Evolutionary conservation across 306 rosid species (phyloP).

Genomic region (Corylus americana): DNA sequence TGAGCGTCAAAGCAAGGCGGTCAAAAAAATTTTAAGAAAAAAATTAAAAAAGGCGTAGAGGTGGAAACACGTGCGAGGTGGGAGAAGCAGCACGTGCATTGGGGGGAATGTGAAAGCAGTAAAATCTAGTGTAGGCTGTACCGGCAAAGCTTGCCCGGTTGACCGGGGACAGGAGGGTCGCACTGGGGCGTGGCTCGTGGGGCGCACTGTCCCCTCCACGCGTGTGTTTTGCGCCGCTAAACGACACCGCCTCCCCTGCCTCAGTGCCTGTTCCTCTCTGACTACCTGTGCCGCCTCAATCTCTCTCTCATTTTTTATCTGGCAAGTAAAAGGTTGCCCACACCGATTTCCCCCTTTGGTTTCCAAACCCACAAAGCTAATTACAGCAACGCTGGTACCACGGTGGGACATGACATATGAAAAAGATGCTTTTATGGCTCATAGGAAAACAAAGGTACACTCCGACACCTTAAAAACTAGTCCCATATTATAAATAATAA

Average conservation of each 20-base stretch:
- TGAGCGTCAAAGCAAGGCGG: conserved; percentile 4
- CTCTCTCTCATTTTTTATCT: too few species aligned
- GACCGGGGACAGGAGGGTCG: conserved; percentile 77
- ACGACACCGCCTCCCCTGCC: conserved; percentile 28
- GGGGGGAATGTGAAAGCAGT: conserved; percentile 7
- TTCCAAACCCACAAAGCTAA: too few species aligned
- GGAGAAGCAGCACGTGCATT: conserved; percentile 30
- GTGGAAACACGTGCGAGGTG: conserved; percentile 66
- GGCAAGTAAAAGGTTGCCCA: too few species aligned
- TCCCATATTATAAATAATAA: too few species aligned
- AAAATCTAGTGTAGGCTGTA: neutral
- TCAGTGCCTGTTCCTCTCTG: conserved; percentile 14
- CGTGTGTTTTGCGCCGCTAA: conserved; percentile 30
- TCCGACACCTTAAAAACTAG: too few species aligned
- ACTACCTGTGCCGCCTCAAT: conserved; percentile 9
- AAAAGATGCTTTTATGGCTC: neutral
- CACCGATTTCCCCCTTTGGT: too few species aligned
- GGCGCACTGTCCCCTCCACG: conserved; percentile 40
- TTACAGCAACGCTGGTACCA: too few species aligned
- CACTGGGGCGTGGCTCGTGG: conserved; percentile 41
- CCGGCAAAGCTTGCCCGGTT: conserved; percentile 55
- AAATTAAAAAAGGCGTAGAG: conserved; percentile 10
- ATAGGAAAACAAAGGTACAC: too few species aligned
- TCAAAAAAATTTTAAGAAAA: neutral
- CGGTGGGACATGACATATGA: neutral